Conservation (phyloP, 1,139 yeast species). For the Hyphopichia wangnamkhiaoensis region DNA sequence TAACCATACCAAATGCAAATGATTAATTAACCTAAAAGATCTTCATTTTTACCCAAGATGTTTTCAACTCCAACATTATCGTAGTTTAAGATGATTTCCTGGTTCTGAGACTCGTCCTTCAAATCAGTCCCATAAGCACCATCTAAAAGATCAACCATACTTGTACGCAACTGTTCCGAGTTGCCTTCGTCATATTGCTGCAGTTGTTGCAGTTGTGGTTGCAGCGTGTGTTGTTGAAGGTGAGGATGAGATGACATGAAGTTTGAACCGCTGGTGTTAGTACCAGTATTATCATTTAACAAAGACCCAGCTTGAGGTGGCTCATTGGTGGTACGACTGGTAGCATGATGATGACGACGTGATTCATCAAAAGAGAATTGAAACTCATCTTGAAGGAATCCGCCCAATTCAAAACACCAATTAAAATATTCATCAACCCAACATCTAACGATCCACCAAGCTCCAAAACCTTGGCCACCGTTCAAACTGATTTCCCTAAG, state of each 20-base stretch:
- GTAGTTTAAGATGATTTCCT: slow-evolving; percentile 12
- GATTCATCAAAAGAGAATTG: slow-evolving; percentile 1
- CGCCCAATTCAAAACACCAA: slow-evolving; percentile 72
- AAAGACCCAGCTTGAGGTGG: background rate
- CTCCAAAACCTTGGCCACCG: slow-evolving; percentile 65
- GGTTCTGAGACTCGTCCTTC: slow-evolving; percentile 7
- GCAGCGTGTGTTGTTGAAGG: background rate
- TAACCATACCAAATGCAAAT: background rate
- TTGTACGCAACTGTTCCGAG: slow-evolving; percentile 9
- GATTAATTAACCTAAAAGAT: slow-evolving; percentile 3
- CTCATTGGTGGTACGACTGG: background rate
- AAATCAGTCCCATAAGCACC: slow-evolving; percentile 19
- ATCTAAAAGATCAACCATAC: slow-evolving; percentile 31
- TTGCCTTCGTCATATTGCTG: slow-evolving; percentile 7
- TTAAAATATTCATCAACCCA: slow-evolving; percentile 77
- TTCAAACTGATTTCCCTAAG: slow-evolving; percentile 60
- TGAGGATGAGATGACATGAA: background rate
- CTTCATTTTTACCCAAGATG: slow-evolving; percentile 10
- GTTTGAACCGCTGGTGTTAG: background rate
- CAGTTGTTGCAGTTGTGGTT: slow-evolving; percentile 4
- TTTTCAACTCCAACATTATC: slow-evolving; percentile 15
- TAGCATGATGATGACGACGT: background rate
- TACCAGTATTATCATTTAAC: too few relatives aligned
- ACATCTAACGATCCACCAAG: slow-evolving; percentile 78
- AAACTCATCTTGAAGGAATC: slow-evolving; percentile 49